Evolutionary conservation across 2,329 filamentous ascomycete species (phyloP).

Genomic region (Paecilomyces fulvus): DNA sequence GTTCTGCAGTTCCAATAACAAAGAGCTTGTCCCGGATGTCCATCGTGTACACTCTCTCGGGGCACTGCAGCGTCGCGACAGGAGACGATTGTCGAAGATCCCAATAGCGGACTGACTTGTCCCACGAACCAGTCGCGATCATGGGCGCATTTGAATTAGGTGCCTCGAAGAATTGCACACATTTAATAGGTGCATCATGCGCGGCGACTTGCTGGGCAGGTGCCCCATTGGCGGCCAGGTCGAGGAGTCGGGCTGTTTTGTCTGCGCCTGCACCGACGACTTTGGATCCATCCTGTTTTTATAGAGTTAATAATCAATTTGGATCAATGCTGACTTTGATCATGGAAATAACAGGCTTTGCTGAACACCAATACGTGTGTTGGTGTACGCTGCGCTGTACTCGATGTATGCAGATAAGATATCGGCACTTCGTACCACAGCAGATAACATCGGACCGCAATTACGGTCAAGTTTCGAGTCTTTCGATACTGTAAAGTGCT

Average conservation of each 20-base stretch:
- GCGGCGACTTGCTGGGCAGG: slow-evolving; percentile 56
- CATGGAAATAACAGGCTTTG: too few species aligned
- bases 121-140: slow-evolving; percentile 62
- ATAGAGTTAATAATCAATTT: slow-evolving; percentile 1
- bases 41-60: slow-evolving; percentile 57
- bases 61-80: slow-evolving; percentile 19
- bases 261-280: slow-evolving; percentile 70
- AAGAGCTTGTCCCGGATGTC: slow-evolving; percentile 70
- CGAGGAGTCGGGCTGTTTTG: slow-evolving; percentile 70
- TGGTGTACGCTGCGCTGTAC: too few species aligned
- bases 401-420: too few species aligned
- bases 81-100: slow-evolving; percentile 26
- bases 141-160: slow-evolving; percentile 59
- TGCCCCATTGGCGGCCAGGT: slow-evolving; percentile 49
- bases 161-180: slow-evolving; percentile 62
- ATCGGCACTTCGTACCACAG: too few species aligned
- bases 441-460: too few species aligned
- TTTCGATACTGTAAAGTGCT: not conserved
- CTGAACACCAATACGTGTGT: too few species aligned
- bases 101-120: slow-evolving; percentile 35
- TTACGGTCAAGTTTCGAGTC: not conserved
- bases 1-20: slow-evolving; percentile 74
- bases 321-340: not conserved
- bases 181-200: slow-evolving; percentile 61
- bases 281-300: slow-evolving; percentile 63